Percentiles rank a stretch among this genome's conserved stretches.
Evolutionary conservation across 192 early-diverging fungal genomes (phyloP).

Genomic region (Diversispora eburnea): DNA sequence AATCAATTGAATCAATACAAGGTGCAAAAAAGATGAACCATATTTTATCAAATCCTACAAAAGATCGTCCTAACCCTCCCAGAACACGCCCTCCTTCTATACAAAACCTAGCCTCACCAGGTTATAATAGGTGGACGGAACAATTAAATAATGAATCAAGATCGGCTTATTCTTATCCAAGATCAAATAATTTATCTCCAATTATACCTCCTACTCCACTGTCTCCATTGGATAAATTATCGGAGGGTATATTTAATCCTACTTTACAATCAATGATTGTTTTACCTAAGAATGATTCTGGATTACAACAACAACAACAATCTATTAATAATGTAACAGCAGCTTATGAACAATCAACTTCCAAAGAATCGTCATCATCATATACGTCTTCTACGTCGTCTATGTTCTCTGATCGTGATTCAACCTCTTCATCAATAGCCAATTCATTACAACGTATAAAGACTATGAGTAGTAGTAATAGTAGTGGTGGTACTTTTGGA

Average conservation of each 20-base stretch:
- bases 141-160: not conserved
- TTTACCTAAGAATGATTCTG: not conserved
- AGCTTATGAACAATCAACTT: not conserved
- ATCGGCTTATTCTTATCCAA: not conserved
- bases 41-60: constrained; percentile 5
- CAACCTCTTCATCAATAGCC: too few relatives aligned
- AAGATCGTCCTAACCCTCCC: constrained; percentile 9
- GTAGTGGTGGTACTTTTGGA: too few relatives aligned
- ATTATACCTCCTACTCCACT: not conserved
- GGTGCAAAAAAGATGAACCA: not conserved
- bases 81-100: constrained; percentile 8
- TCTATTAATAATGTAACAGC: too few relatives aligned
- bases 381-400: too few relatives aligned
- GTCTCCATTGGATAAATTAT: constrained; percentile 25
- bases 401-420: too few relatives aligned
- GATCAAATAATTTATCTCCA: not conserved
- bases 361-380: not conserved
- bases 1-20: not conserved
- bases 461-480: too few relatives aligned
- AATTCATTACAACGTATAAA: too few relatives aligned
- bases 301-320: too few relatives aligned
- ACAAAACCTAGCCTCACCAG: not conserved
- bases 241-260: constrained; percentile 1
- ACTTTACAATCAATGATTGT: not conserved
- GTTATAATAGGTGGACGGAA: too few relatives aligned